Base-by-base conservation (phyloP, 805 yeast genomes). In the Pichia cephalocereana region DNA sequence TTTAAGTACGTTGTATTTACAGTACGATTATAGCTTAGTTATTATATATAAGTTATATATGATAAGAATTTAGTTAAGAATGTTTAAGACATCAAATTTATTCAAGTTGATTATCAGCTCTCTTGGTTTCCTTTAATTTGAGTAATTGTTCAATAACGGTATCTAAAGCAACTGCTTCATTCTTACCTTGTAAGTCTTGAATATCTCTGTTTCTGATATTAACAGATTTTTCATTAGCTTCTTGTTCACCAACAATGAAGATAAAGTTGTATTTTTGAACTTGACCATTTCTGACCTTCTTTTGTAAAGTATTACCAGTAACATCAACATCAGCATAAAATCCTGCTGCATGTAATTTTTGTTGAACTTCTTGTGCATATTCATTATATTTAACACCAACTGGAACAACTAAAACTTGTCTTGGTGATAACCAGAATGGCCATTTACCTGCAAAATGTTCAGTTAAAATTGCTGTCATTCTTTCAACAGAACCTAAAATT, bases 341-440 rank as follows among this genome's bases (percentile, higher is more conserved):
- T 31, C 89, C 91, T 56, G 80, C 80, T 49, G 71, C 74, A 63
- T 84, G 82, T 64, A 83, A 72, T 56, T 68, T 67, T 62, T 84
- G 79, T 61, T 82, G 81, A 55, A 93, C 85, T 58, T 79, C 72
- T 67, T 83, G 82, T 40, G 98, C 99, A 64, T 93, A 93, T 55
- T 83, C 96, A 62, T 75, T 81, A 75, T 83, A 91, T 69, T 86
- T 88, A 55, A 86, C 95, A 63, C 96, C 97, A 59, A 93, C 97
- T 58, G 99, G 99, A 31, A 93, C 93, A 61, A 93, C 95, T 60
- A 91, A 75, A 50, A 91, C 79, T 73, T 93, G 99, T 74, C 99
- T 85, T 63, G 99, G 99, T n/a, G 98, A 90, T 65, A 93, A 77
- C 99, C 99, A 93, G 78, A 93, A 87, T 63, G 99, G 99, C 99